Evolutionary conservation across 352 stramenopile species (phyloP).

Genomic region (Thalassiosira ordinaria): DNA sequence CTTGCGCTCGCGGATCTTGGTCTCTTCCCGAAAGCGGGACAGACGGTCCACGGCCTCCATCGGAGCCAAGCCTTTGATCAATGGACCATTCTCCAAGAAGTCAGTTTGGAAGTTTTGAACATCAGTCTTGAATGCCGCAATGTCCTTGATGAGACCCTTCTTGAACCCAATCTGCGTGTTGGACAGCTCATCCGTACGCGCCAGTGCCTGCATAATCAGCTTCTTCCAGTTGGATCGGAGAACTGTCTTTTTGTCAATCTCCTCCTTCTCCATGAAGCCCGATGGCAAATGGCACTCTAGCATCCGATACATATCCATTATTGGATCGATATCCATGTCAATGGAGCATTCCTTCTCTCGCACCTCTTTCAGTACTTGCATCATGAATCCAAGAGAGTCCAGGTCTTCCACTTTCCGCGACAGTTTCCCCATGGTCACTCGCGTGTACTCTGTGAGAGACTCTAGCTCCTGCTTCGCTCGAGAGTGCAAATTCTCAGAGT

Average conservation of each 20-base stretch:
- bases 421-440: conserved; percentile 82
- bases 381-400: conserved; percentile 96
- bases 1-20: conserved; percentile 97
- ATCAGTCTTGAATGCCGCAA: conserved; percentile 96
- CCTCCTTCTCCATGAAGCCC: conserved; percentile 98
- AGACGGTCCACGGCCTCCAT: conserved; percentile 96
- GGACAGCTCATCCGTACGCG: conserved; percentile 93
- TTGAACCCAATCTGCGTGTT: conserved; percentile 96
- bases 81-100: conserved; percentile 95
- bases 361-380: conserved; percentile 97
- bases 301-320: conserved; percentile 99
- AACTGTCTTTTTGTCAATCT: conserved; percentile 99
- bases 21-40: conserved; percentile 97
- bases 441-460: conserved; percentile 96
- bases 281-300: conserved; percentile 88
- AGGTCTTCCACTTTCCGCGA: conserved; percentile 93
- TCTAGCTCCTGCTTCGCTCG: conserved; percentile 90
- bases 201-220: conserved; percentile 93
- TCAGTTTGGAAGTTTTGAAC: conserved; percentile 91
- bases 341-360: conserved; percentile 96
- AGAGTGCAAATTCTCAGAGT: conserved; percentile 95
- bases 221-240: conserved; percentile 97
- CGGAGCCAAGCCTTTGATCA: conserved; percentile 95
- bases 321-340: conserved; percentile 97
- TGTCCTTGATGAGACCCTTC: conserved; percentile 93